A percentile compares a stretch with the other conserved stretches of the same genome.
These are phyloP conservation scores for Arthromyces matolae DNA, from an alignment of 768 basidiomycete genomes.

Conservation along the genomic window DNA sequence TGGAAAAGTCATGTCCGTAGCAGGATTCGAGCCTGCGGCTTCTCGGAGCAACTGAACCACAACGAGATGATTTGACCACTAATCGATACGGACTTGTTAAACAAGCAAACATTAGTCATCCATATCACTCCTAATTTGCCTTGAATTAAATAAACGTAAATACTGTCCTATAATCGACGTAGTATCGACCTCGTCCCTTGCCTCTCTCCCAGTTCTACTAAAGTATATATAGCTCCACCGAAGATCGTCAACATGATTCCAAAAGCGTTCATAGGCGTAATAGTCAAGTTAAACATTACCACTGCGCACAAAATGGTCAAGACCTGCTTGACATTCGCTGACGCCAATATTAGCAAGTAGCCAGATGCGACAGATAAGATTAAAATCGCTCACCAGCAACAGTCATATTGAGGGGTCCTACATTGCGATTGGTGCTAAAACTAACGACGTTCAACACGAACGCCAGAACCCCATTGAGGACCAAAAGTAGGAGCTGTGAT, in stretches of 20 bases:
- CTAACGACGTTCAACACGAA: constrained; percentile 92
- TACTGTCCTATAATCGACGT: not conserved
- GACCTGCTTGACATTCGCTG: constrained; percentile 91
- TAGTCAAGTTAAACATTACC: constrained; percentile 74
- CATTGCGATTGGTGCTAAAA: constrained; percentile 93
- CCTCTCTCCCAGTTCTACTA: constrained; percentile 61
- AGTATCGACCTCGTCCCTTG: constrained; percentile 12
- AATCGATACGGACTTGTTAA: constrained; percentile 9
- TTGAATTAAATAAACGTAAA: not conserved
- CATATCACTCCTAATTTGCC: not conserved
- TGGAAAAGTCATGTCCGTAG: no score
- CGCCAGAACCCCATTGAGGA: constrained; percentile 81
- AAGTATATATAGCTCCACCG: constrained; percentile 82
- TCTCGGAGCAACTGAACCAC: constrained; percentile 5
- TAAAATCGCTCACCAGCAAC: constrained; percentile 63
- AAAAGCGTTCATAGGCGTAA: constrained; percentile 73
- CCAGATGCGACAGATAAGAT: not conserved
- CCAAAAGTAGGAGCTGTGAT: constrained; percentile 48
- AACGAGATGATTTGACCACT: constrained; percentile 13
- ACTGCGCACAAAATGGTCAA: constrained; percentile 86
- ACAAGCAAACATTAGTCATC: not conserved
- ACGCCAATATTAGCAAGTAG: no score
- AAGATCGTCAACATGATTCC: constrained; percentile 82
- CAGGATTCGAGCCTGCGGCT: constrained; percentile 13
- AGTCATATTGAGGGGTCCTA: constrained; percentile 87